phyloP scores from a whole-genome alignment of 192 early-diverging fungal species.

The Coemansia sp. region DNA sequence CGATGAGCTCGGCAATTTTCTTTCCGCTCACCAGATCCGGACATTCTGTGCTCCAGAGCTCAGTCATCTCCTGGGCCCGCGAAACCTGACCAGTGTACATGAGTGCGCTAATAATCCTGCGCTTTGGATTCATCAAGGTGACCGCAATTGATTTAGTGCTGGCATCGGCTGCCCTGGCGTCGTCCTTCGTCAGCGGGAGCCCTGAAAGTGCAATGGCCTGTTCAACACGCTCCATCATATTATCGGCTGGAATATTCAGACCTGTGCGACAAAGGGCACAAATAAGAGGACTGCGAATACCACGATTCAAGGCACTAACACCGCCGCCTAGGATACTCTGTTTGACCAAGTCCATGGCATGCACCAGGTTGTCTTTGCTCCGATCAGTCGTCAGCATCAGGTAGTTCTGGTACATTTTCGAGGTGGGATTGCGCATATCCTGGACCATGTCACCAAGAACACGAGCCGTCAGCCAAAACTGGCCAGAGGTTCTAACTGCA shows the following conservation, averaged over 20 bases:
- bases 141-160: not conserved
- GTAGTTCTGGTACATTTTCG: slow-evolving; percentile 21
- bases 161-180: not conserved
- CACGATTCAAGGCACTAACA: not conserved
- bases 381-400: slow-evolving; percentile 10
- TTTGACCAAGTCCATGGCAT: slow-evolving; percentile 8
- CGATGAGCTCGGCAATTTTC: slow-evolving; percentile 29
- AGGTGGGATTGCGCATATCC: slow-evolving; percentile 26
- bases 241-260: not conserved
- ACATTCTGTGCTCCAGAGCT: slow-evolving; percentile 20
- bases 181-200: not conserved
- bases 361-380: slow-evolving; percentile 7
- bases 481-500: slow-evolving; percentile 7
- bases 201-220: slow-evolving; percentile 32
- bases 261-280: slow-evolving; percentile 16
- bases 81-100: slow-evolving; percentile 21
- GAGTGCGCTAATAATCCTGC: slow-evolving; percentile 27
- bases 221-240: slow-evolving; percentile 20
- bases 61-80: slow-evolving; percentile 33
- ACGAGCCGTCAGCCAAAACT: slow-evolving; percentile 36
- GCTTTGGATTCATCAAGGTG: slow-evolving; percentile 26
- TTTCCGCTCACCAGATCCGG: slow-evolving; percentile 28
- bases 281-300: slow-evolving; percentile 19
- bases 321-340: not conserved
- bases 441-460: slow-evolving; percentile 26